Percentiles rank a stretch among this genome's conserved stretches.
These are phyloP conservation scores for Lagenaria siceraria DNA, from an alignment of 306 rosid genomes.

Conservation along the genomic window DNA sequence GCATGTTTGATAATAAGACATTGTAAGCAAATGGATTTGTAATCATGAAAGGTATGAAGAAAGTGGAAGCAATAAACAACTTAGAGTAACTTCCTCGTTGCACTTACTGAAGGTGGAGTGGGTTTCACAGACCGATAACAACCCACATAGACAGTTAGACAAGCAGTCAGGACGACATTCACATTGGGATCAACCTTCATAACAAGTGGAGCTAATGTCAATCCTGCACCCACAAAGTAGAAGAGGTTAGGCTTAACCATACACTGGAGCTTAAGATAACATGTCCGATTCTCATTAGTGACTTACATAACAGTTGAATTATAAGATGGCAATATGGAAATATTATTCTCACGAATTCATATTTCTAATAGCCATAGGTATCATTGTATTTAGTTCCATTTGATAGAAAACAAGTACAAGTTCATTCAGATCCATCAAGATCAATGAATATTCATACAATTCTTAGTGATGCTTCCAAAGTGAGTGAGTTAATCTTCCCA, in stretches of 20 bases:
- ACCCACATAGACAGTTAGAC: conserved; percentile 83
- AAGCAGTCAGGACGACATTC: conserved; percentile 82
- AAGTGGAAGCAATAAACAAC: background rate
- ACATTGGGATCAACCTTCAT: conserved; percentile 80
- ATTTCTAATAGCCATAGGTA: background rate
- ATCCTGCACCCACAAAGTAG: conserved; percentile 39
- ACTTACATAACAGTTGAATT: background rate
- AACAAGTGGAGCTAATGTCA: conserved; percentile 85
- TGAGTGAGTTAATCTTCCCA: background rate
- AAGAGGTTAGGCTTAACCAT: background rate
- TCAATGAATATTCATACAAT: background rate
- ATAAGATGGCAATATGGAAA: background rate
- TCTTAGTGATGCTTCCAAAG: background rate
- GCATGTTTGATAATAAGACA: conserved; percentile 21
- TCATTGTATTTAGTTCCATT: background rate
- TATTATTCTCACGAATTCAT: background rate
- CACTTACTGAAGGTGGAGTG: conserved; percentile 84
- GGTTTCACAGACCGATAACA: conserved; percentile 95
- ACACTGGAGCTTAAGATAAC: background rate
- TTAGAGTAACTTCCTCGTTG: background rate
- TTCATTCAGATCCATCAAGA: background rate
- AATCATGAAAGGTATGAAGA: background rate
- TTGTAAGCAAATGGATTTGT: conserved; percentile 1
- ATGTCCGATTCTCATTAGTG: background rate
- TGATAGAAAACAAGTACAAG: background rate